Base-by-base conservation (phyloP, 768 basidiomycete species). In the Rhizopogon vesiculosus region DNA sequence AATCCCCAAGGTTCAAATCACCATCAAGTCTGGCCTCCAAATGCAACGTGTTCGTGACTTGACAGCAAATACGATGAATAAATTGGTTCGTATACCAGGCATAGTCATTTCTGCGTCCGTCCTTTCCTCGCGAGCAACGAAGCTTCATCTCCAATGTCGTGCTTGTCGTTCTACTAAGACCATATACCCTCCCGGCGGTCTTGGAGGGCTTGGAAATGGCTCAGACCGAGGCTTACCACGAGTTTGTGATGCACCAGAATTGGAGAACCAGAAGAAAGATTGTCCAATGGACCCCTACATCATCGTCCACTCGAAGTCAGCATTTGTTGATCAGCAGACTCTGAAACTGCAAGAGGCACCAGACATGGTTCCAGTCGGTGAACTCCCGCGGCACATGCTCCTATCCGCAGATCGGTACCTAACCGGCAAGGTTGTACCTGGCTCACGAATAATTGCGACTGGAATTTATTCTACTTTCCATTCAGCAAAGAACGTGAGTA, bases 301-400 rank as follows among this genome's bases (percentile, higher is more conserved):
- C 51, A 95, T 99, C 66, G 77, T 98, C 15, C 97, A 99, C 70
- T 88, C 93, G 39, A 91, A 93, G 72, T 98, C 93, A 33, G 78
- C 83, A 6, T 99, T 98, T 66, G 88, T 94, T 7, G 97, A 99
- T 67, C 94, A 97, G 62, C 97, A 99, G 72, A 90, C 84, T 10
- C 79, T 99, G 62, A 99, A 99, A 69, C 81, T 99, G 12, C 97
- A 99, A 71, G 97, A 99, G 71, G 95, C 96, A 16, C 97, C 97
- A 0, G 97, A 99, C 69, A 97, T 98, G 93, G 97, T 99, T 1
- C 97, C 97, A 0, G 95, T 98, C 25, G 97, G 97, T 79, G 97
- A 99, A 67, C 77, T 99, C 42, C 97, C 97, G 8, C 75, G 95
- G 48, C 97, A 98, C 67, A 93, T 99, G 81, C 79, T 96, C 50